These are phyloP conservation scores for Penicillium vulpinum DNA, from an alignment of 2,329 filamentous ascomycete genomes.

Conservation along the genomic window DNA sequence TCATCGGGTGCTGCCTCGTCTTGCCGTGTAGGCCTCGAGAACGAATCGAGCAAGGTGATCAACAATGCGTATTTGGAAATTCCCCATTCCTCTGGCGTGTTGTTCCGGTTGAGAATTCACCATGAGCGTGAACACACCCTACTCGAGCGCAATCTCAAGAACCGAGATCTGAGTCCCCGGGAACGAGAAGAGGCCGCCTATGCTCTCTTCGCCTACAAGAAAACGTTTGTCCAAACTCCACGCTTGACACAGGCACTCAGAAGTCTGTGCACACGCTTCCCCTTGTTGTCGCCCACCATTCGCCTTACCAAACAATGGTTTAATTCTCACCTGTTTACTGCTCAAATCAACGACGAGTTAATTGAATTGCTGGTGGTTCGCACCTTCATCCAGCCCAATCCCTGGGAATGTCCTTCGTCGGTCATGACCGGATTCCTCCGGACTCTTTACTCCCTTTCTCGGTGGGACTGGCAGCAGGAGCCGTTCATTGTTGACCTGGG, in stretches of 20 bases:
- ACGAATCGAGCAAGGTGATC: constrained; percentile 64
- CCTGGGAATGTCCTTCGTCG: constrained; percentile 76
- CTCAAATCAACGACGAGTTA: constrained; percentile 75
- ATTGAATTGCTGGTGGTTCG: constrained; percentile 79
- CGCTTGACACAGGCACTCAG: constrained; percentile 79
- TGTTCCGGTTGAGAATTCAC: constrained; percentile 83
- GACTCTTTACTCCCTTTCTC: constrained; percentile 73
- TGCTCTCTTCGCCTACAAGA: constrained; percentile 69
- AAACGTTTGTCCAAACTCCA: constrained; percentile 69
- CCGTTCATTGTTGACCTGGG: constrained; percentile 78
- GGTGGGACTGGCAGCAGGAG: constrained; percentile 88
- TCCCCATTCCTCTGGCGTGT: constrained; percentile 66
- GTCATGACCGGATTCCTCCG: constrained; percentile 78
- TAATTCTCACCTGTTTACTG: constrained; percentile 72
- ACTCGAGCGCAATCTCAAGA: constrained; percentile 74
- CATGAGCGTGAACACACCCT: constrained; percentile 83
- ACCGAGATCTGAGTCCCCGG: constrained; percentile 66
- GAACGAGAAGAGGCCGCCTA: constrained; percentile 68
- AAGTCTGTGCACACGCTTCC: constrained; percentile 76
- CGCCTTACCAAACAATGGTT: constrained; percentile 90
- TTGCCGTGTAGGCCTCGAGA: constrained; percentile 78
- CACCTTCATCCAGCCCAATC: constrained; percentile 77
- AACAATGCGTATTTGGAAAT: constrained; percentile 85
- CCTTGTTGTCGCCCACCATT: constrained; percentile 76
- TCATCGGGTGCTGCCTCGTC: constrained; percentile 59